These are phyloP conservation scores for Sporothrix sp. DNA, from an alignment of 2,329 filamentous ascomycete genomes.

Conservation along the genomic window DNA sequence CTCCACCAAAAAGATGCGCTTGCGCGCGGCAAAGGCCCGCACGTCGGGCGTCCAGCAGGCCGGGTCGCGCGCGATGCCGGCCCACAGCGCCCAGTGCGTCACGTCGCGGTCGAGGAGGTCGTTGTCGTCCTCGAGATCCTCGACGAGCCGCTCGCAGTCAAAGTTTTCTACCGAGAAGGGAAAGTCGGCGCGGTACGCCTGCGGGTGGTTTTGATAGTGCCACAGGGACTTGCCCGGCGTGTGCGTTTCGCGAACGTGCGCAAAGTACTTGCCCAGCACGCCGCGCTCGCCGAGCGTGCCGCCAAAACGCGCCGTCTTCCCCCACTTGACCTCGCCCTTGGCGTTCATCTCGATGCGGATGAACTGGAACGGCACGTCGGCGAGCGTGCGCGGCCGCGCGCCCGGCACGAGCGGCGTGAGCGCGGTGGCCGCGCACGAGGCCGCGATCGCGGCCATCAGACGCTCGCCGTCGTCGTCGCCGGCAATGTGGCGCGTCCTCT, in stretches of 20 bases:
- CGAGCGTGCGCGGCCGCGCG: slow-evolving; percentile 4
- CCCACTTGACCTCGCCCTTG: background rate
- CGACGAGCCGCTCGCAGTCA: slow-evolving; percentile 13
- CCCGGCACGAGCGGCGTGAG: background rate
- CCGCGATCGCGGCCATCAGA: slow-evolving; percentile 8
- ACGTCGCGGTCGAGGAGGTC: background rate
- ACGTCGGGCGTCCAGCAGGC: background rate
- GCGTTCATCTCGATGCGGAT: slow-evolving; percentile 13
- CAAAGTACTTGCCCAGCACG: slow-evolving; percentile 8
- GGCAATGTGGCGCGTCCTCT: slow-evolving; percentile 7
- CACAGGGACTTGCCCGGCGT: background rate
- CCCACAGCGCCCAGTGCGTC: slow-evolving; percentile 12
- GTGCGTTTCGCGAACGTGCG: background rate
- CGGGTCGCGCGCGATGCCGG: background rate
- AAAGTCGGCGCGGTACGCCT: slow-evolving; percentile 3
- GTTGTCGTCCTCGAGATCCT: slow-evolving; percentile 11
- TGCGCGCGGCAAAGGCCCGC: background rate
- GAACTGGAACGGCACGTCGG: slow-evolving; percentile 12
- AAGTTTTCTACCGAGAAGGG: slow-evolving; percentile 17
- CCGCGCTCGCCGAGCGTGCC: background rate
- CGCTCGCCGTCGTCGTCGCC: slow-evolving; percentile 12
- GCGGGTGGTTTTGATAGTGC: background rate
- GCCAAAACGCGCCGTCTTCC: background rate
- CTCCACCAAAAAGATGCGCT: slow-evolving; percentile 5
- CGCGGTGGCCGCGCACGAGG: background rate